These are phyloP conservation scores for Ganoderma meredithae DNA, from an alignment of 1,284 basidiomycete genomes.

Conservation along the genomic window DNA sequence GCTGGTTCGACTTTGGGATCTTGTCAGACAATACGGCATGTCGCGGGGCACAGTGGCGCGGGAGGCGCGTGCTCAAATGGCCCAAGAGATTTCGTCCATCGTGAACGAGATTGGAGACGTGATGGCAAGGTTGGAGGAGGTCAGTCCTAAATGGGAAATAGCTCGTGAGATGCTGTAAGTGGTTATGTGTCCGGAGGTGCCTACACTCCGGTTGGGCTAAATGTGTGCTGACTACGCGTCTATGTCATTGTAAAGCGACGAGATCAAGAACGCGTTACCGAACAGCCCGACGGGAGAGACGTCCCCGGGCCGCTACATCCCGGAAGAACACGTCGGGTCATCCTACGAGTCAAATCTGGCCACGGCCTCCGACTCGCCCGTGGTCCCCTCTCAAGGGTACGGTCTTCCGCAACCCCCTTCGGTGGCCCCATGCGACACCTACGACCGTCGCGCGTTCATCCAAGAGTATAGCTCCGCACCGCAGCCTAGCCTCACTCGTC, in stretches of 20 bases:
- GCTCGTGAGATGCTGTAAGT: slow-evolving; percentile 40
- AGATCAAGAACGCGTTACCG: slow-evolving; percentile 36
- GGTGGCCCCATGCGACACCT: slow-evolving; percentile 19
- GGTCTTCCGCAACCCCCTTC: slow-evolving; percentile 17
- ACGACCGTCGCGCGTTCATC: slow-evolving; percentile 14
- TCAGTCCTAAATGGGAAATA: slow-evolving; percentile 39
- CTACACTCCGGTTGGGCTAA: background rate
- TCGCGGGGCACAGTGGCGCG: slow-evolving; percentile 18
- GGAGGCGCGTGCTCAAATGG: slow-evolving; percentile 24
- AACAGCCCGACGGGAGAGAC: slow-evolving; percentile 27
- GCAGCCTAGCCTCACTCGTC: slow-evolving; percentile 16
- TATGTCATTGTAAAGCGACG: slow-evolving; percentile 26
- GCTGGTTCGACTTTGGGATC: slow-evolving; percentile 41
- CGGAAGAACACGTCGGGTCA: slow-evolving; percentile 7
- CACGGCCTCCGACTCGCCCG: background rate
- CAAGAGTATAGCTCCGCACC: slow-evolving; percentile 18
- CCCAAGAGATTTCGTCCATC: slow-evolving; percentile 34
- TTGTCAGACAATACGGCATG: slow-evolving; percentile 36
- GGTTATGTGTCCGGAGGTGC: slow-evolving; percentile 3
- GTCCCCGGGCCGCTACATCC: slow-evolving; percentile 8
- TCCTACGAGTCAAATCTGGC: slow-evolving; percentile 13
- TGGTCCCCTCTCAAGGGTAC: background rate
- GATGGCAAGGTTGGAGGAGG: slow-evolving; percentile 38
- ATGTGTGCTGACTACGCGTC: slow-evolving; percentile 6
- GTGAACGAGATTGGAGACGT: slow-evolving; percentile 37